A percentile compares a stretch with the other conserved stretches of the same genome.
Evolutionary conservation across 2,329 filamentous ascomycete species (phyloP).

Genomic region (Parafenestella ontariensis): DNA sequence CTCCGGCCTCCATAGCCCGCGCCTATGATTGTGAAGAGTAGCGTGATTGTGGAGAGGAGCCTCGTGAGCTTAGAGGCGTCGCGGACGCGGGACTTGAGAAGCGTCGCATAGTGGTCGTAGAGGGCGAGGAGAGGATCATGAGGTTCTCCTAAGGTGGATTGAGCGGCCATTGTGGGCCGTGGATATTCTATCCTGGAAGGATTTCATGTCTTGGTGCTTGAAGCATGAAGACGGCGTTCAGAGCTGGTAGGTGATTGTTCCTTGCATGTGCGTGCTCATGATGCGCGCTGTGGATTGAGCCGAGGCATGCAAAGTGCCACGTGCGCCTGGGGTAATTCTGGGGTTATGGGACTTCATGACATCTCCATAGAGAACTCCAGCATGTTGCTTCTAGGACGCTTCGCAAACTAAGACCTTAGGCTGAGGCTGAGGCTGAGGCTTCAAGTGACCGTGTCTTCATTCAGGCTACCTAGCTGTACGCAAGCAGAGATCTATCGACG

Average conservation of each 20-base stretch:
- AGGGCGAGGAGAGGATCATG: slow-evolving; percentile 55
- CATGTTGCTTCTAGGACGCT: background rate
- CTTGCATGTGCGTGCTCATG: slow-evolving; percentile 25
- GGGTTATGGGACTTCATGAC: slow-evolving; percentile 10
- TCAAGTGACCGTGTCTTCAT: background rate
- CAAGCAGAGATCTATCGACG: background rate
- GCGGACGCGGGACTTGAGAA: slow-evolving; percentile 61
- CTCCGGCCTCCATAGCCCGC: slow-evolving; percentile 79
- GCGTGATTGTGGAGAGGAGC: slow-evolving; percentile 76
- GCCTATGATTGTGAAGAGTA: slow-evolving; percentile 79
- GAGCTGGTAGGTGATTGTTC: background rate
- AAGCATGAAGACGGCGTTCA: slow-evolving; percentile 7
- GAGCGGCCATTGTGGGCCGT: slow-evolving; percentile 73
- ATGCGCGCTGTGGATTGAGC: slow-evolving; percentile 17
- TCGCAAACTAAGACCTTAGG: background rate
- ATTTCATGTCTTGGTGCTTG: slow-evolving; percentile 34
- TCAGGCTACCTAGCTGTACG: background rate
- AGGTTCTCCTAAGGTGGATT: slow-evolving; percentile 74
- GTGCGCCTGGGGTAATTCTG: slow-evolving; percentile 24
- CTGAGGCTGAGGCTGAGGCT: background rate
- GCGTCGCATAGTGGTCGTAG: slow-evolving; percentile 57
- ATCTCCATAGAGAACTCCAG: background rate
- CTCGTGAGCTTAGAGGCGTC: slow-evolving; percentile 74
- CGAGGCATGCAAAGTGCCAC: slow-evolving; percentile 35
- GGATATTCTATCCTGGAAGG: slow-evolving; percentile 22